A percentile compares a stretch with the other conserved stretches of the same genome.
Conservation (phyloP, 352 stramenopile species). For the Phytophthora foliorum region DNA sequence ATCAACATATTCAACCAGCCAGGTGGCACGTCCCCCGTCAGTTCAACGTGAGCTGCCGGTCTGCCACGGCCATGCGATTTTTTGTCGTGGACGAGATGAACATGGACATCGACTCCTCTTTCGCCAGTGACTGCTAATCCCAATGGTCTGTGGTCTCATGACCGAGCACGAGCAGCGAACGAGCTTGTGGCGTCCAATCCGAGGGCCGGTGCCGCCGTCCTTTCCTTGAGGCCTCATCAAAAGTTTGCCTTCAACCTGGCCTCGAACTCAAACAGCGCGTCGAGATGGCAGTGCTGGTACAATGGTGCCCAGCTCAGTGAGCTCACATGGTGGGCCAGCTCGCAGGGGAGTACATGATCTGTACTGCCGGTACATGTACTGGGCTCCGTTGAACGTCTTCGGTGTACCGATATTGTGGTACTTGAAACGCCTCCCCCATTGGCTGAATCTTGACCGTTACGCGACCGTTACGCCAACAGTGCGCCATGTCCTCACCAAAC, state of each 20-base stretch:
- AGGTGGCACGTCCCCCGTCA: background rate
- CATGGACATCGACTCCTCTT: background rate
- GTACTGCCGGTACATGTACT: no score
- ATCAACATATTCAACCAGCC: background rate
- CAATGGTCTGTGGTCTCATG: background rate
- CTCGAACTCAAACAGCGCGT: background rate
- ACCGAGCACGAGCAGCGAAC: background rate
- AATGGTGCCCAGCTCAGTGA: background rate
- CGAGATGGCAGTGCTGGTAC: background rate
- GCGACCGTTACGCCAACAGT: conserved; percentile 18
- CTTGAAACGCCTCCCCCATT: conserved; percentile 13
- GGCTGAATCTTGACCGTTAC: conserved; percentile 21
- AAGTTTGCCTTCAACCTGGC: conserved; percentile 18
- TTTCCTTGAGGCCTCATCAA: conserved; percentile 26
- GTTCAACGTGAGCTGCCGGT: background rate
- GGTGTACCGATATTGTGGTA: conserved; percentile 12
- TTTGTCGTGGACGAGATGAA: background rate
- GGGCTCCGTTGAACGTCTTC: background rate
- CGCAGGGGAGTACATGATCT: no score
- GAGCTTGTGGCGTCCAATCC: background rate
- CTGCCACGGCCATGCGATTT: background rate
- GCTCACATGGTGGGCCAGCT: background rate
- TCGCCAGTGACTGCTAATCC: background rate
- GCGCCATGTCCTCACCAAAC: conserved; percentile 4
- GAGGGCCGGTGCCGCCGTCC: background rate